Base-by-base conservation (phyloP, 495 filamentous ascomycete species). In the Aspergillus conjunctus region DNA sequence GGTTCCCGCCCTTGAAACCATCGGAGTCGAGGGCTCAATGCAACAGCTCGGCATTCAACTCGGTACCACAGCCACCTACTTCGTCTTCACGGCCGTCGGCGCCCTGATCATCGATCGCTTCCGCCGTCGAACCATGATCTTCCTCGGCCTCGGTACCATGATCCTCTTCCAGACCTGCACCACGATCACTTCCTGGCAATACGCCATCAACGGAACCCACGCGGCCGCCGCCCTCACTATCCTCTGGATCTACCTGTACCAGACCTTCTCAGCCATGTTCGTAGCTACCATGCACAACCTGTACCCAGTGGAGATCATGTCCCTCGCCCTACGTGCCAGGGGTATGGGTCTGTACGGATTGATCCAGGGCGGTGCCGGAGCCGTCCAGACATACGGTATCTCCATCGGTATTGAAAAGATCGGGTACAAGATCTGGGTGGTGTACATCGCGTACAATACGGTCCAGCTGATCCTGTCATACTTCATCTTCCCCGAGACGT, bases 271-370 rank as follows among this genome's bases (percentile, higher is more conserved):
- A 1, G 70, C 77, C 0, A 64, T 68, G 14, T 63, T 79, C 12
- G 66, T 76, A 31, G 77, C 75, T 15, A 78, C 73, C 7, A 77
- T 79, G 75, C 77, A 79, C 58, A 78, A 77, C 56, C 62, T 80
- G 9, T 78, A 79, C 44, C 75, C 75, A 0, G 67, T 76, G 21
- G 74, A 79, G 41, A 64, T 76, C 11, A 66, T 79, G 15, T 73
- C 73, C 10, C 55, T 78, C 14, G 48, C 71, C 12, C 67, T 76
- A 26, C 73, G 76, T 51, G 73, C 76, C 8, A 78, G 78, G 60
- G 75, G 75, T 26, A 78, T 80, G 74, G 75, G 72, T 20, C 46
- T 80, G 4, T 77, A 77, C 59, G 59, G 68, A 54, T 62, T 80
- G 8, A 73, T 79, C 12, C 75, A 80, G 62, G 74, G 73, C n/a